Evolutionary conservation across 441 rosid species (phyloP).

Genomic region (Bruguiera hainesii): DNA sequence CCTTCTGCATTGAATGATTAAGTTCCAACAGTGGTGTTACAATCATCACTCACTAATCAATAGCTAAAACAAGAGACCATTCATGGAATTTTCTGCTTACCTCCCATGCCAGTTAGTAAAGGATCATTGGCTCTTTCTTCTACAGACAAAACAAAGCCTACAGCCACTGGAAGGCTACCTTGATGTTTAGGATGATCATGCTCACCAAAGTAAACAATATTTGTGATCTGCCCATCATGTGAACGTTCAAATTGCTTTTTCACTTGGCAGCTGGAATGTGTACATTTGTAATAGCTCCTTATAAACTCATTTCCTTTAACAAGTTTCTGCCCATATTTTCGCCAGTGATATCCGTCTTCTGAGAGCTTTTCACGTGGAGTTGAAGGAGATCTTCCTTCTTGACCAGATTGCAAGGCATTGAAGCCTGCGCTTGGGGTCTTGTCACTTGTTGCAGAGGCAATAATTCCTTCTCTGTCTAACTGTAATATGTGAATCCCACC

Average conservation of each 20-base stretch:
- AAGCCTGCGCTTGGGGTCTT: constrained; percentile 28
- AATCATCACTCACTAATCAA: constrained; percentile 15
- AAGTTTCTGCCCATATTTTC: constrained; percentile 90
- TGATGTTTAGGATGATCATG: constrained; percentile 79
- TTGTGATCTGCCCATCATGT: constrained; percentile 55
- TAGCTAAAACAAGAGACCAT: constrained; percentile 5
- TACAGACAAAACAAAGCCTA: constrained; percentile 39
- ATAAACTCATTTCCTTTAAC: constrained; percentile 85
- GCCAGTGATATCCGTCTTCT: constrained; percentile 86
- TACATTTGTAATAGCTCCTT: constrained; percentile 88
- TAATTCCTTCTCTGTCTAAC: constrained; percentile 41
- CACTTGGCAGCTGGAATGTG: constrained; percentile 68
- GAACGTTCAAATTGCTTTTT: constrained; percentile 86
- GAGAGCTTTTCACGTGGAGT: constrained; percentile 62
- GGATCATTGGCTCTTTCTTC: constrained; percentile 47
- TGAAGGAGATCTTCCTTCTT: constrained; percentile 52
- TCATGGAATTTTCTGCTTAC: constrained; percentile 32
- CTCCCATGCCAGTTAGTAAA: constrained; percentile 35
- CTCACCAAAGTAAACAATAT: constrained; percentile 60
- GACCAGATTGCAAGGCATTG: constrained; percentile 35
- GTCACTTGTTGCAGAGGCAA: constrained; percentile 30
- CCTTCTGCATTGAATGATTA: constrained; percentile 39
- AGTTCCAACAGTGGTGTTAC: constrained; percentile 33
- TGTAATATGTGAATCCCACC: constrained; percentile 20
- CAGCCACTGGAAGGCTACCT: constrained; percentile 32